phyloP scores from a whole-genome alignment of 2,329 filamentous ascomycete genomes.

The Cyclaneusma minus region DNA sequence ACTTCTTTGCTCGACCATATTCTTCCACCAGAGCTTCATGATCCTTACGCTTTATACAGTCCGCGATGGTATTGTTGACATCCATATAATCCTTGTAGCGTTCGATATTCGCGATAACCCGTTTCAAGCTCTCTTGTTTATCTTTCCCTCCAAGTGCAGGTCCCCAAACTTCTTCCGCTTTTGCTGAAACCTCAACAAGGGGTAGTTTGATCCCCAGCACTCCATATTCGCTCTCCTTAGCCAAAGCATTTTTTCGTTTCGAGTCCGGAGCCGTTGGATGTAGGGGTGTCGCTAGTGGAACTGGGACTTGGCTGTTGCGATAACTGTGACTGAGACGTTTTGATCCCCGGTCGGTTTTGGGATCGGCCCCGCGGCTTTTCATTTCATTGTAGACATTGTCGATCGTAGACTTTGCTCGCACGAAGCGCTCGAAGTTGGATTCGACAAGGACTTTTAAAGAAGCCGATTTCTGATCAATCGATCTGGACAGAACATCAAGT shows the following conservation, averaged over 20 bases:
- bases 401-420: slow-evolving; percentile 91
- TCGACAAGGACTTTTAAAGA: slow-evolving; percentile 93
- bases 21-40: slow-evolving; percentile 79
- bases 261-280: slow-evolving; percentile 30
- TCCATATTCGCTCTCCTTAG: slow-evolving; percentile 86
- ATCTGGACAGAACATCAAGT: slow-evolving; percentile 71
- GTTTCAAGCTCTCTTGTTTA: slow-evolving; percentile 75
- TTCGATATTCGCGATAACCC: slow-evolving; percentile 60
- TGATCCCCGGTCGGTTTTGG: slow-evolving; percentile 23
- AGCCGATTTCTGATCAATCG: slow-evolving; percentile 95
- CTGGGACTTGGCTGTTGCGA: slow-evolving; percentile 11
- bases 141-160: slow-evolving; percentile 83
- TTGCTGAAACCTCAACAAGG: slow-evolving; percentile 76
- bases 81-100: slow-evolving; percentile 72
- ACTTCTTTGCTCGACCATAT: slow-evolving; percentile 68
- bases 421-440: slow-evolving; percentile 96
- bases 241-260: slow-evolving; percentile 73
- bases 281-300: slow-evolving; percentile 21
- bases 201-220: slow-evolving; percentile 78
- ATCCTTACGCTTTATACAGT: slow-evolving; percentile 81
- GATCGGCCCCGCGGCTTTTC: slow-evolving; percentile 54
- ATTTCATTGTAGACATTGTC: slow-evolving; percentile 99
- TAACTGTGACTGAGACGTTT: slow-evolving; percentile 15
- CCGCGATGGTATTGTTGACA: slow-evolving; percentile 59
- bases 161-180: slow-evolving; percentile 95